Conservation (phyloP, 1,139 yeast genomes). For the Protomyces lactucae-debilis region DNA sequence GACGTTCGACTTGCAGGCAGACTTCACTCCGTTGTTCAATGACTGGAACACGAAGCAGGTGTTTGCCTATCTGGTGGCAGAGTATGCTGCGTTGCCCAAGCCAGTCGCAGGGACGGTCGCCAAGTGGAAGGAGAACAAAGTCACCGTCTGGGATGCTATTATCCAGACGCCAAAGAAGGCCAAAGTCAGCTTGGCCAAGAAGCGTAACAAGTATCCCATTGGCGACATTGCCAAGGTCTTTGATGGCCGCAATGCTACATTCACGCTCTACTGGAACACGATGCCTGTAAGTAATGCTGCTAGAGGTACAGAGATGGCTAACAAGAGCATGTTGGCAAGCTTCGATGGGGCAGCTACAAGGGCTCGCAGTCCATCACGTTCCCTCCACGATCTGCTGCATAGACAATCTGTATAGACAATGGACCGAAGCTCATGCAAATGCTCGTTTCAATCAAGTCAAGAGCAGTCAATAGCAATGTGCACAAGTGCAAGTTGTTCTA, state of each 20-base stretch:
- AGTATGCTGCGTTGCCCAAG: background rate
- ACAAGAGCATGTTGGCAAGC: conserved; percentile 59
- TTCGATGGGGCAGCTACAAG: conserved; percentile 43
- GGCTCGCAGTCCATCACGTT: conserved; percentile 29
- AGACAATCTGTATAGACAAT: background rate
- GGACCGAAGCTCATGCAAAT: background rate
- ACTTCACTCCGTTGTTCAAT: conserved; percentile 71
- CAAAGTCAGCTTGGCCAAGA: conserved; percentile 40
- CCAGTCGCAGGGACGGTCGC: background rate
- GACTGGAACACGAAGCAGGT: conserved; percentile 92
- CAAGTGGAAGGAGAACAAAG: conserved; percentile 48
- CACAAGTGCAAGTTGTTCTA: background rate
- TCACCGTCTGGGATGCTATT: conserved; percentile 89
- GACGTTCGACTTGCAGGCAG: conserved; percentile 59
- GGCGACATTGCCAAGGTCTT: conserved; percentile 63
- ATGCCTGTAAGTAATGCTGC: conserved; percentile 52
- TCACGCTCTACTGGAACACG: conserved; percentile 80
- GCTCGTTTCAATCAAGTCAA: background rate
- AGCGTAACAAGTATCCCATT: conserved; percentile 70
- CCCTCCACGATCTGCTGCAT: conserved; percentile 15
- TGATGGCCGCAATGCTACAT: conserved; percentile 56
- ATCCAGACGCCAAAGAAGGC: conserved; percentile 59
- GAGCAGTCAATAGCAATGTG: background rate
- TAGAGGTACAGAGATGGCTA: background rate
- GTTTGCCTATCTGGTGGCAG: conserved; percentile 78